Conservation (phyloP, 768 basidiomycete species). For the Crepidotus variabilis region DNA sequence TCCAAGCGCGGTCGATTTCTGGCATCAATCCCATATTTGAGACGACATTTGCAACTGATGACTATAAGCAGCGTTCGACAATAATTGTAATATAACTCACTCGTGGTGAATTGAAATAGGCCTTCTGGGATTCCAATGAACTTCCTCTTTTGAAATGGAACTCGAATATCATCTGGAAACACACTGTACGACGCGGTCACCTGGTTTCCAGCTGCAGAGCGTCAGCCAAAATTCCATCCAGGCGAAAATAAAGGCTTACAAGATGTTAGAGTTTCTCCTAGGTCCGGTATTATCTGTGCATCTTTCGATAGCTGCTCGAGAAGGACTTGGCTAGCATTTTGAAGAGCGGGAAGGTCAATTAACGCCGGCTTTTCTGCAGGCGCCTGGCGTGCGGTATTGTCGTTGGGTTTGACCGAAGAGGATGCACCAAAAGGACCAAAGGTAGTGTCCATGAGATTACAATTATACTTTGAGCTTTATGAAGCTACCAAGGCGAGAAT, state of each 20-base stretch:
- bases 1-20: slow-evolving; percentile 93
- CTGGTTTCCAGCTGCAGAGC: slow-evolving; percentile 50
- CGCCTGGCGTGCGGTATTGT: slow-evolving; percentile 18
- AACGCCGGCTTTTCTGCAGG: slow-evolving; percentile 27
- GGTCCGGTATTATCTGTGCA: slow-evolving; percentile 68
- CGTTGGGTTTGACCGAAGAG: slow-evolving; percentile 14
- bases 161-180: slow-evolving; percentile 72
- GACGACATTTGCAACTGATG: slow-evolving; percentile 58
- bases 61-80: slow-evolving; percentile 10
- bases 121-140: slow-evolving; percentile 76
- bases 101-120: slow-evolving; percentile 74
- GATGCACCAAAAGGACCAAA: slow-evolving; percentile 10
- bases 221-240: slow-evolving; percentile 7
- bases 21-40: slow-evolving; percentile 90
- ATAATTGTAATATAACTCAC: slow-evolving; percentile 33
- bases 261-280: slow-evolving; percentile 62
- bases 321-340: slow-evolving; percentile 63
- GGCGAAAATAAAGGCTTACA: slow-evolving; percentile 36
- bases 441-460: background rate
- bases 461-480: background rate
- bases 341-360: slow-evolving; percentile 60
- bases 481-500: background rate
- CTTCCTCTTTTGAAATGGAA: slow-evolving; percentile 76
- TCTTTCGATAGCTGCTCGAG: slow-evolving; percentile 72
- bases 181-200: slow-evolving; percentile 78